These are phyloP conservation scores for Neoscytalidium dimidiatum DNA, from an alignment of 2,329 filamentous ascomycete genomes.

Conservation along the genomic window DNA sequence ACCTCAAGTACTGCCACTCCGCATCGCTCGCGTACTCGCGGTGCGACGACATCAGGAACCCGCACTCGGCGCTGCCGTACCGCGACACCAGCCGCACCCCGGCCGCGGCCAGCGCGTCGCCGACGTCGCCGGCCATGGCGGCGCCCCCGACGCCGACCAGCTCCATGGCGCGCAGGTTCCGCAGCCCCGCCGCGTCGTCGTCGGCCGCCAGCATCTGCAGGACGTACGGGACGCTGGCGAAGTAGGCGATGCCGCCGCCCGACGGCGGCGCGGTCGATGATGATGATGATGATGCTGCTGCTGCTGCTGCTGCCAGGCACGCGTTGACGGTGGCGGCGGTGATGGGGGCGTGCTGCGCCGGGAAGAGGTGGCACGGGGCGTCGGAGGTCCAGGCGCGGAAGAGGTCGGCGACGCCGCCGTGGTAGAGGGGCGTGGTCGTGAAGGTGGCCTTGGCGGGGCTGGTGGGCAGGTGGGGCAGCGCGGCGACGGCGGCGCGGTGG, in stretches of 20 bases:
- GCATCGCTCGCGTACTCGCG: constrained; percentile 56
- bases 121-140: constrained; percentile 55
- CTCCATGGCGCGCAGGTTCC: constrained; percentile 53
- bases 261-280: too few relatives aligned
- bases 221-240: constrained; percentile 63
- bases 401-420: constrained; percentile 65
- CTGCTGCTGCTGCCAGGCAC: constrained; percentile 41
- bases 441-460: constrained; percentile 53
- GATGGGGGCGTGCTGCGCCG: constrained; percentile 58
- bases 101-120: constrained; percentile 53
- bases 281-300: neutral
- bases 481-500: constrained; percentile 57
- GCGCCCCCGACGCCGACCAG: constrained; percentile 67
- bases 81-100: constrained; percentile 61
- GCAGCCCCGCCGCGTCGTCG: constrained; percentile 38
- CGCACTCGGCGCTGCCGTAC: constrained; percentile 67
- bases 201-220: constrained; percentile 56
- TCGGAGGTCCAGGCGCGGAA: constrained; percentile 64
- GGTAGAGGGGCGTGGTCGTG: constrained; percentile 66
- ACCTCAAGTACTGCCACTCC: constrained; percentile 64
- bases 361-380: constrained; percentile 64
- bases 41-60: constrained; percentile 65
- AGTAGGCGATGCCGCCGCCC: constrained; percentile 46
- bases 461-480: constrained; percentile 51
- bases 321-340: constrained; percentile 56